A percentile compares a stretch with the other conserved stretches of the same genome.
Conservation (phyloP, 2,329 filamentous ascomycete genomes). For the Ampelomyces quisqualis region DNA sequence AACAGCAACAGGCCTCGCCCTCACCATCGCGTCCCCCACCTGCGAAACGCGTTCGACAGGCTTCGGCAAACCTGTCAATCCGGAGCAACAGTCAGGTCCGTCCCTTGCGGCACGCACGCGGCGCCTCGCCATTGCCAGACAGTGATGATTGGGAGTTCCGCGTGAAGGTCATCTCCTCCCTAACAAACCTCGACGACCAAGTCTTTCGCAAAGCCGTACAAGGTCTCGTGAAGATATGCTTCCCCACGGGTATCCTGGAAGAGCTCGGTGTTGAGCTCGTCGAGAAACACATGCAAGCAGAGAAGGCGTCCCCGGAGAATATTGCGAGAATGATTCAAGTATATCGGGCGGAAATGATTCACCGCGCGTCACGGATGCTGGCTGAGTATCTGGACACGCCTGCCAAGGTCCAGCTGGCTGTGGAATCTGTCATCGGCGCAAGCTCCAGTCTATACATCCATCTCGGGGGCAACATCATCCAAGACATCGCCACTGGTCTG, state of each 20-base stretch:
- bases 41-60: background rate
- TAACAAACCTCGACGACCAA: slow-evolving; percentile 11
- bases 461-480: slow-evolving; percentile 2
- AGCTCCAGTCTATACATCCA: slow-evolving; percentile 11
- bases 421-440: slow-evolving; percentile 12
- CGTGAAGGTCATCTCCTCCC: slow-evolving; percentile 22
- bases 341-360: slow-evolving; percentile 23
- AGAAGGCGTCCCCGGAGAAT: slow-evolving; percentile 13
- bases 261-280: slow-evolving; percentile 24
- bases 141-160: slow-evolving; percentile 26
- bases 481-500: slow-evolving; percentile 5
- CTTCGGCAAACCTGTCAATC: background rate
- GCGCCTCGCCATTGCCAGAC: slow-evolving; percentile 8
- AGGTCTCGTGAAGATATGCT: slow-evolving; percentile 31
- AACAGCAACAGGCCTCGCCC: background rate
- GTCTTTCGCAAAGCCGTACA: slow-evolving; percentile 27
- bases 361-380: slow-evolving; percentile 21
- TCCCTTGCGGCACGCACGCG: background rate
- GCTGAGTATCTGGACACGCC: slow-evolving; percentile 20
- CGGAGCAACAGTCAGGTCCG: background rate
- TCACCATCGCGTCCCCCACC: background rate
- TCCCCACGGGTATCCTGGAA: slow-evolving; percentile 25
- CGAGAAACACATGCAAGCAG: slow-evolving; percentile 24
- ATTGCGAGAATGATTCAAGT: slow-evolving; percentile 16
- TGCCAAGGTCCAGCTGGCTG: slow-evolving; percentile 11